Base-by-base conservation (phyloP, 352 stramenopile species). In the Phytophthora fragariaefolia region DNA sequence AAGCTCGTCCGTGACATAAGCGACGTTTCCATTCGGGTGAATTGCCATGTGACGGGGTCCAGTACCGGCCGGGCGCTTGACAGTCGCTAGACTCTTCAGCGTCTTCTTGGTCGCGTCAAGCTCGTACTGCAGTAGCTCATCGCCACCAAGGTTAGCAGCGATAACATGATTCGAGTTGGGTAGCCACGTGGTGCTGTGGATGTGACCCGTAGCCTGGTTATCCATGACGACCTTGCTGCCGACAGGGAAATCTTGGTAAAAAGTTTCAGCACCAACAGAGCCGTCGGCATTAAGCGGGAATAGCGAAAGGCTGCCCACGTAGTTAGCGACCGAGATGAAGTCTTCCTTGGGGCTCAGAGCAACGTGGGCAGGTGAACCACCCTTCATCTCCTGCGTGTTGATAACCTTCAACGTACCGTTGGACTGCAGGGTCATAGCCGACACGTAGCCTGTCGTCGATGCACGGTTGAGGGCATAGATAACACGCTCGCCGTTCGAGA, bases 161-260 rank as follows among this genome's bases (percentile, higher is more conserved):
- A 84, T 55, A 6, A 86, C 57, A 28, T 69, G 59, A 4, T 58
- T 76, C 20, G 71, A 74, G 38, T 65, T 67, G 27, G 69, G 65
- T 8, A 84, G 28, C 80, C 80, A 91, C 28, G 56, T 80, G 43
- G 79, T 79, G 40, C 80, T 90, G 71, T 91, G 80, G 55, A 83
- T 69, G 47, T 89, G 83, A 3, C 79, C 47, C 1, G 53, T 69
- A 13, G 79, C 71, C 47, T 89, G 80, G 20, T 55, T 52, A 12
- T 64, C 49, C n/a, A 67, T 46, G 23, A 76, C 71, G 2, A 76
- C 72, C 6, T 71, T 61, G 48, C 75, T 87, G 4, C 66, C 76
- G 3, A 9, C 48, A 5, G 64, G 66, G 54, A 82, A 89, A 6
- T 71, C 53, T 18, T 84, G 58, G 20, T 80, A 60, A 49, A 82